These are phyloP conservation scores for Phoma sp. DNA, from an alignment of 2,329 filamentous ascomycete genomes.

Conservation along the genomic window DNA sequence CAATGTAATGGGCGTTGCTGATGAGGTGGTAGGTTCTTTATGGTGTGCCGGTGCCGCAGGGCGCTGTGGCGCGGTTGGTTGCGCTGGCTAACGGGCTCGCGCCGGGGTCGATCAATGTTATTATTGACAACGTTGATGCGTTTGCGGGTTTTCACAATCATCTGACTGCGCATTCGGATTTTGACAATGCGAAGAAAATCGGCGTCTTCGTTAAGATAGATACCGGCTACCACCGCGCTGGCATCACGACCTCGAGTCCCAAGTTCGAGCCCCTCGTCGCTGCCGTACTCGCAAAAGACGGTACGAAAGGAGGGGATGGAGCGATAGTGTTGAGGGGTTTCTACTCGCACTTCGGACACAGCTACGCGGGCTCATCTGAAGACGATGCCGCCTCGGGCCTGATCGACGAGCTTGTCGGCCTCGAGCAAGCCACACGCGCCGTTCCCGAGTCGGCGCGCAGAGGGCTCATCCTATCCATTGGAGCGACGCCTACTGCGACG, in stretches of 20 bases:
- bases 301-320: constrained; percentile 7
- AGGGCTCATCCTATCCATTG: constrained; percentile 68
- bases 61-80: constrained; percentile 66
- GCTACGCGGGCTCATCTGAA: constrained; percentile 65
- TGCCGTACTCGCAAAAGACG: constrained; percentile 48
- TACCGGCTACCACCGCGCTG: constrained; percentile 74
- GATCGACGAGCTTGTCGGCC: constrained; percentile 63
- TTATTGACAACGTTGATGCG: constrained; percentile 69
- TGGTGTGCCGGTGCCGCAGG: constrained; percentile 71
- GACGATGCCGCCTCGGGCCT: constrained; percentile 66
- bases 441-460: constrained; percentile 40
- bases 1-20: not conserved
- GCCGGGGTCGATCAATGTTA: constrained; percentile 63
- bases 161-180: constrained; percentile 17
- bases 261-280: constrained; percentile 57
- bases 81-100: constrained; percentile 61
- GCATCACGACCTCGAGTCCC: constrained; percentile 61
- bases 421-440: constrained; percentile 56
- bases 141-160: constrained; percentile 54
- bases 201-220: constrained; percentile 76
- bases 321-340: constrained; percentile 64
- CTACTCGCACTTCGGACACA: constrained; percentile 77
- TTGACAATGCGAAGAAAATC: constrained; percentile 40
- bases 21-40: constrained; percentile 65
- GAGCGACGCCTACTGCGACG: constrained; percentile 77